phyloP scores from a whole-genome alignment of 2,329 filamentous ascomycete species.

The Metarhizium album region DNA sequence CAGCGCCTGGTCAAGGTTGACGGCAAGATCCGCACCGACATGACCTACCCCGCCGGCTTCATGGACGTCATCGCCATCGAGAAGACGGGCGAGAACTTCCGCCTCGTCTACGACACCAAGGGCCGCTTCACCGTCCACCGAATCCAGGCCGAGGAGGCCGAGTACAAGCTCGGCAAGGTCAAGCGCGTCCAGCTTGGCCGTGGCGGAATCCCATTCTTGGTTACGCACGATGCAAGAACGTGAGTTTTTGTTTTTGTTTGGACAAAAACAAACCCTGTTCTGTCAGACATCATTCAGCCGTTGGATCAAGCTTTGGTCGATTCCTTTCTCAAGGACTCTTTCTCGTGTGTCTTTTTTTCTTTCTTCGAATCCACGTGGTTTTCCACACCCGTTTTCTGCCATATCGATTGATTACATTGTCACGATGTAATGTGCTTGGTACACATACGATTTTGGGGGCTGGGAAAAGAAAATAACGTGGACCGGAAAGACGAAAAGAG shows the following conservation, averaged over 20 bases:
- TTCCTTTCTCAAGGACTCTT: conserved; percentile 24
- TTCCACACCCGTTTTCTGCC: not conserved
- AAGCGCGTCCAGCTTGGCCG: conserved; percentile 99
- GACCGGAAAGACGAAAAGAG: not conserved
- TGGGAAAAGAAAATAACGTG: not conserved
- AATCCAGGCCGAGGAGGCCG: conserved; percentile 95
- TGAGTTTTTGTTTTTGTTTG: conserved; percentile 56
- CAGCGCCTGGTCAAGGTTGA: conserved; percentile 99
- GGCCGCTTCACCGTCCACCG: conserved; percentile 99
- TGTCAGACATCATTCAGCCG: conserved; percentile 98
- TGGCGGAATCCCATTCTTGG: conserved; percentile 99
- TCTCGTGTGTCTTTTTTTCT: too few relatives aligned
- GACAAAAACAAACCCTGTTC: conserved; percentile 24
- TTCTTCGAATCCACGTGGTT: conserved; percentile 20
- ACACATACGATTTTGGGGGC: not conserved
- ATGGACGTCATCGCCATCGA: conserved; percentile 99
- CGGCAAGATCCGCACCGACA: conserved; percentile 97
- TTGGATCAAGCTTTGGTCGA: conserved; percentile 98
- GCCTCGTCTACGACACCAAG: conserved; percentile 99
- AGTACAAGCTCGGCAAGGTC: conserved; percentile 99
- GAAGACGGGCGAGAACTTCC: conserved; percentile 99
- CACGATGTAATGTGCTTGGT: not conserved
- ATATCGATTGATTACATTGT: not conserved
- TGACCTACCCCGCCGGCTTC: conserved; percentile 94
- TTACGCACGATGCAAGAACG: conserved; percentile 99